Conservation (phyloP, 2,329 filamentous ascomycete genomes). For the Myrmaecium sp. region DNA sequence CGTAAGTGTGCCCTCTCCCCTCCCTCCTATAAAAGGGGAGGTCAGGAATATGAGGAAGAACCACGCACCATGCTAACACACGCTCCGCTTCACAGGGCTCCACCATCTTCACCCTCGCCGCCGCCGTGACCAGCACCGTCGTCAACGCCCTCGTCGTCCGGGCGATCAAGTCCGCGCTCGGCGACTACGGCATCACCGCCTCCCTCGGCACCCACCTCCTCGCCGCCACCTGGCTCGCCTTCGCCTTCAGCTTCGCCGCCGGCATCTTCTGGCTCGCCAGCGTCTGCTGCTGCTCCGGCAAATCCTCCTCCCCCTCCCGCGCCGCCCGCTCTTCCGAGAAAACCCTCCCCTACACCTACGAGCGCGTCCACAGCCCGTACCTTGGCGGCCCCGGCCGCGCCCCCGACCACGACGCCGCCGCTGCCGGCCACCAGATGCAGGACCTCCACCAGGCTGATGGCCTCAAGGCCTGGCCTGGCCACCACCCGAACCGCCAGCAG, state of each 20-base stretch:
- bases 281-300: slow-evolving; percentile 78
- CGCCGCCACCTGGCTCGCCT: slow-evolving; percentile 59
- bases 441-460: slow-evolving; percentile 1
- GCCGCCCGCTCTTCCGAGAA: slow-evolving; percentile 26
- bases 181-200: slow-evolving; percentile 54
- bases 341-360: slow-evolving; percentile 44
- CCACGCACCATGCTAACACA: slow-evolving; percentile 6
- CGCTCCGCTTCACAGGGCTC: slow-evolving; percentile 22
- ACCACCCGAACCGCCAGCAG: slow-evolving; percentile 4
- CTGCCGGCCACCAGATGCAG: slow-evolving; percentile 2
- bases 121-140: slow-evolving; percentile 58
- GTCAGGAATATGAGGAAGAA: too few relatives aligned
- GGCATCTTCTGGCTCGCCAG: slow-evolving; percentile 83
- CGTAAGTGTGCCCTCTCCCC: slow-evolving; percentile 30
- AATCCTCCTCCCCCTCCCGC: slow-evolving; percentile 25
- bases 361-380: slow-evolving; percentile 32
- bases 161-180: slow-evolving; percentile 47
- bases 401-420: too few relatives aligned
- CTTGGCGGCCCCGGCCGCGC: slow-evolving; percentile 11
- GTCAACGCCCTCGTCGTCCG: slow-evolving; percentile 54
- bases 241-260: slow-evolving; percentile 57
- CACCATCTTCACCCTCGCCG: slow-evolving; percentile 42
- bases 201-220: slow-evolving; percentile 54
- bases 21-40: slow-evolving; percentile 9
- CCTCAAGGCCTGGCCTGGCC: slow-evolving; percentile 1